Conservation (phyloP, 1,284 basidiomycete species). For the Cryptococcus sp. region DNA sequence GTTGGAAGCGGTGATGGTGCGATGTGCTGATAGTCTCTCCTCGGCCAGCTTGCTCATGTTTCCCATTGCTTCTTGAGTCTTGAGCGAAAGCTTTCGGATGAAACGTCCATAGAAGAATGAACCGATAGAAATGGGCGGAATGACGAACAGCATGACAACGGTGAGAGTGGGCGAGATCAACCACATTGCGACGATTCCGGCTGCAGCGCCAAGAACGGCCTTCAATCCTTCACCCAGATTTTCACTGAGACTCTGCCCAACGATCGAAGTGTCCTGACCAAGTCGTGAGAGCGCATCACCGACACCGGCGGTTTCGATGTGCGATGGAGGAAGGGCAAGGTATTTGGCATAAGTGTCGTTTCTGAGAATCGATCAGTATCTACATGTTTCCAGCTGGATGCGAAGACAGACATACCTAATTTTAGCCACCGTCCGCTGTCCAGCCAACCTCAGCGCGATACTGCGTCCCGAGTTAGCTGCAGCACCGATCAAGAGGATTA, state of each 20-base stretch:
- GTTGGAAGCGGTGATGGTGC: constrained; percentile 50
- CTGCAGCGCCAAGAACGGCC: constrained; percentile 46
- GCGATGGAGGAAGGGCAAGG: constrained; percentile 47
- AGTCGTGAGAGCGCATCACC: constrained; percentile 51
- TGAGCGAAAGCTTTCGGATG: constrained; percentile 48
- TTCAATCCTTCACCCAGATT: constrained; percentile 52
- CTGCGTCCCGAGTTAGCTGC: constrained; percentile 45
- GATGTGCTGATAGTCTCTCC: constrained; percentile 48
- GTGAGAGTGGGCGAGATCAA: constrained; percentile 50
- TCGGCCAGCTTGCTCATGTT: constrained; percentile 51
- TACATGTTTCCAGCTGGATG: not conserved
- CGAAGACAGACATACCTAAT: constrained; percentile 35
- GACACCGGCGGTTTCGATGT: constrained; percentile 49
- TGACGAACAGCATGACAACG: constrained; percentile 46
- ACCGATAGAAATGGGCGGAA: constrained; percentile 51
- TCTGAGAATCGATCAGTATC: constrained; percentile 11
- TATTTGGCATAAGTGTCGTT: constrained; percentile 51
- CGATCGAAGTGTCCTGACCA: constrained; percentile 50
- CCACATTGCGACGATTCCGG: constrained; percentile 50
- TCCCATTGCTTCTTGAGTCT: constrained; percentile 51
- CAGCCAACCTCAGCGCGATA: constrained; percentile 46
- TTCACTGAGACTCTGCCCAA: constrained; percentile 48
- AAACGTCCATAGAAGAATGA: constrained; percentile 52
- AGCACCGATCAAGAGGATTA: constrained; percentile 44
- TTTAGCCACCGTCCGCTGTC: constrained; percentile 47